A percentile compares a stretch with the other conserved stretches of the same genome.
These are phyloP conservation scores for Acer campestre DNA, from an alignment of 345 rosid species.

Conservation along the genomic window DNA sequence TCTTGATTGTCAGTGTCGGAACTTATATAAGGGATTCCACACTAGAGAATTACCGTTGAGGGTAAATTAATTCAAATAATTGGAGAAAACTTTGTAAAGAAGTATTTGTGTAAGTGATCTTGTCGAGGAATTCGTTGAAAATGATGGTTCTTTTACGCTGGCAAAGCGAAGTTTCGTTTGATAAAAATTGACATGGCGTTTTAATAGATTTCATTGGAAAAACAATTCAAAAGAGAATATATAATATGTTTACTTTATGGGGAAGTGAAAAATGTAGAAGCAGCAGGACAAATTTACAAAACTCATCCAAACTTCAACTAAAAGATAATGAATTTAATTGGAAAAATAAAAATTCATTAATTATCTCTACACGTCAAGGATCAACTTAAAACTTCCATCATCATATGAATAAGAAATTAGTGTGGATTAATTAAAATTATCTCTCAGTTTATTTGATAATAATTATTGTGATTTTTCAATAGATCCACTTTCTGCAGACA, in stretches of 20 bases:
- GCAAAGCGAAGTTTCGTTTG: background rate
- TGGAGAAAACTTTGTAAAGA: too few relatives aligned
- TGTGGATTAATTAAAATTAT: background rate
- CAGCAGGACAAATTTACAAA: background rate
- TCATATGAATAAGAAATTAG: background rate
- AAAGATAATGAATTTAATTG: too few relatives aligned
- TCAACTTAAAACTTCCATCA: background rate
- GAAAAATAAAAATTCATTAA: too few relatives aligned
- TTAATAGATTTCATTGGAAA: background rate
- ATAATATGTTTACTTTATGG: background rate
- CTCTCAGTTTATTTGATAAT: background rate
- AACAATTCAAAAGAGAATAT: background rate
- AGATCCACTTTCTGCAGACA: background rate
- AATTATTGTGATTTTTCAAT: background rate
- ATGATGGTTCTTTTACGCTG: slow-evolving; percentile 3
- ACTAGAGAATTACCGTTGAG: too few relatives aligned
- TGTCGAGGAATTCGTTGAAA: background rate
- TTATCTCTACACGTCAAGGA: too few relatives aligned
- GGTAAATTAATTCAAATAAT: too few relatives aligned
- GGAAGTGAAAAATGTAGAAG: background rate
- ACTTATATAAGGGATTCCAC: too few relatives aligned
- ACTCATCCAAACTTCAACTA: background rate
- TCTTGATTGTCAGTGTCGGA: too few relatives aligned
- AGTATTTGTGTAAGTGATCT: background rate
- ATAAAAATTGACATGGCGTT: background rate